These are phyloP conservation scores for Cucurbita moschata DNA, from an alignment of 306 rosid genomes.

Conservation along the genomic window DNA sequence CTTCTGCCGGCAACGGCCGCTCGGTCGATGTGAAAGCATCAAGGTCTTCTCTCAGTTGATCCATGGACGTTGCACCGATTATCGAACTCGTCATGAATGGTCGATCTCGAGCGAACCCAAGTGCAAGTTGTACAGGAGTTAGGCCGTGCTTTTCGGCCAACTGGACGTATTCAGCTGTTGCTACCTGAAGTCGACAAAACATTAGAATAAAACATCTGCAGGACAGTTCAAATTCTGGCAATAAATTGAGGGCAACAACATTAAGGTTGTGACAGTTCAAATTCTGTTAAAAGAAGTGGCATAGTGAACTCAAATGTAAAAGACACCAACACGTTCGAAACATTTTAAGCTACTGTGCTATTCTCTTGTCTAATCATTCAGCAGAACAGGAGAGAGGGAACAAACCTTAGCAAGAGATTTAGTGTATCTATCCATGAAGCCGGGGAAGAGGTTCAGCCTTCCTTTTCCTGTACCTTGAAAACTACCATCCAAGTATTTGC, in stretches of 20 bases:
- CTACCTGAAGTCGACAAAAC: constrained; percentile 47
- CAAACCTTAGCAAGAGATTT: constrained; percentile 57
- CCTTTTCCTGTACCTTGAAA: constrained; percentile 52
- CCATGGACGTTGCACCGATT: constrained; percentile 74
- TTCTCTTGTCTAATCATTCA: not conserved
- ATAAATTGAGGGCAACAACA: not conserved
- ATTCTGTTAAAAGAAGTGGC: not conserved
- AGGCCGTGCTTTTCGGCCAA: constrained; percentile 59
- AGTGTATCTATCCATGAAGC: constrained; percentile 85
- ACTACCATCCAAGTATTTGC: constrained; percentile 58
- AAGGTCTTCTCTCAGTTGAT: constrained; percentile 66
- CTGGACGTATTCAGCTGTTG: constrained; percentile 40
- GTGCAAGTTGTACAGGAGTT: constrained; percentile 65
- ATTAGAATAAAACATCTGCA: not conserved
- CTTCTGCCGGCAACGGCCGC: constrained; percentile 56
- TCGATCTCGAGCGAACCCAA: constrained; percentile 73
- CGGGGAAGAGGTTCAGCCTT: constrained; percentile 72
- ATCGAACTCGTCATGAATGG: constrained; percentile 86
- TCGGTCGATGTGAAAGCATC: constrained; percentile 51
- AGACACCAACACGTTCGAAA: not conserved
- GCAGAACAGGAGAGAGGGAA: not conserved
- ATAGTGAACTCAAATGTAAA: not conserved
- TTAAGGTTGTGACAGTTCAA: not conserved
- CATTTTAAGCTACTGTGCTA: not conserved
- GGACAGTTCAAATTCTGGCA: not conserved